These are phyloP conservation scores for Colletotrichum lupini DNA, from an alignment of 2,329 filamentous ascomycete species.

Conservation along the genomic window DNA sequence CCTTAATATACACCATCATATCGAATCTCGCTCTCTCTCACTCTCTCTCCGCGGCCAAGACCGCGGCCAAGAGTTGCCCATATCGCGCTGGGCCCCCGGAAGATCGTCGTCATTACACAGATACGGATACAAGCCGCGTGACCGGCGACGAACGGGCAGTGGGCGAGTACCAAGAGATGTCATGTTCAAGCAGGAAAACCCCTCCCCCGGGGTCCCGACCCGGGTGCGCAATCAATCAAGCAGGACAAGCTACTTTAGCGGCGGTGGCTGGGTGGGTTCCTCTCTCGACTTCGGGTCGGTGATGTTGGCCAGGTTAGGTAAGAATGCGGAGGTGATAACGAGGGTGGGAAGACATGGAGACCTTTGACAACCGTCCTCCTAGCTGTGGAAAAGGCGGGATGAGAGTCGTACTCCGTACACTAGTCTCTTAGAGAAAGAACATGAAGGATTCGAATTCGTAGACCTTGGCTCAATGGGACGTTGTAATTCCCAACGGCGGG, in stretches of 20 bases:
- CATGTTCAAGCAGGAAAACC: conserved; percentile 1
- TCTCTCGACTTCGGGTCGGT: conserved; percentile 2
- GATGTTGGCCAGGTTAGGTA: conserved; percentile 31
- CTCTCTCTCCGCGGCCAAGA: conserved; percentile 3
- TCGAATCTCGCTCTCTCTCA: background rate
- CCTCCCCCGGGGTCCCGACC: background rate
- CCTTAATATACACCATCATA: conserved; percentile 15
- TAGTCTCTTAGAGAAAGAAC: no score
- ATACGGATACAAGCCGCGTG: conserved; percentile 8
- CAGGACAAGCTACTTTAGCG: background rate
- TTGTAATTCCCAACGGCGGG: background rate
- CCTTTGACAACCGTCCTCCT: background rate
- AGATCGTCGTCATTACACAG: conserved; percentile 20
- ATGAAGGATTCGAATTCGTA: background rate
- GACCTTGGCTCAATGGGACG: background rate
- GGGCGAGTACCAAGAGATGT: background rate
- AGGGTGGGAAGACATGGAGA: background rate
- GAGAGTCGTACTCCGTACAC: background rate
- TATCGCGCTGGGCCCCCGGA: background rate
- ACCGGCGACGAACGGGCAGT: background rate
- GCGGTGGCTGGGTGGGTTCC: conserved; percentile 6
- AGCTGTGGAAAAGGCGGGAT: background rate
- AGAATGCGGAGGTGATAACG: conserved; percentile 32
- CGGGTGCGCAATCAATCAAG: background rate
- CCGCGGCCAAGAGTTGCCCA: background rate